These are phyloP conservation scores for Schwanniomyces polymorphus DNA, from an alignment of 805 yeast genomes.

Conservation along the genomic window DNA sequence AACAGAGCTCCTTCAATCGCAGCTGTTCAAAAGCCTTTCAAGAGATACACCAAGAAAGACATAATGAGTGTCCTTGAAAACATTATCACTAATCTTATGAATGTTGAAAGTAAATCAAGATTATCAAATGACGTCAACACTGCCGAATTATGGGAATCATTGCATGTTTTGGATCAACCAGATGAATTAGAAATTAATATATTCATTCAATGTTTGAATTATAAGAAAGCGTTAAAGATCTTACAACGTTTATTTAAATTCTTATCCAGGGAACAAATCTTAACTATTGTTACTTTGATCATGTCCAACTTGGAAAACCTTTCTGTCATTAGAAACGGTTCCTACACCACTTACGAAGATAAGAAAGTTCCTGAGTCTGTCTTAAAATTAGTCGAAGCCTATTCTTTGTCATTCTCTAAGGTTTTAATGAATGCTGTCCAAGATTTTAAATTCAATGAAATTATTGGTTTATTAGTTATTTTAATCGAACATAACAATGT, in stretches of 20 bases:
- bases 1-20: slow-evolving; percentile 29
- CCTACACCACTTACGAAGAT: slow-evolving; percentile 62
- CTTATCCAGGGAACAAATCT: slow-evolving; percentile 70
- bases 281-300: slow-evolving; percentile 73
- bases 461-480: slow-evolving; percentile 71
- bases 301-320: slow-evolving; percentile 79
- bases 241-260: slow-evolving; percentile 88
- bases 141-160: slow-evolving; percentile 67
- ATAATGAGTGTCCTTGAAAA: slow-evolving; percentile 71
- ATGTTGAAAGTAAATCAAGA: slow-evolving; percentile 65
- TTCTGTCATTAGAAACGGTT: slow-evolving; percentile 74
- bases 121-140: slow-evolving; percentile 34
- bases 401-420: slow-evolving; percentile 79
- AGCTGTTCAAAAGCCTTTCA: slow-evolving; percentile 30
- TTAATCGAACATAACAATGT: slow-evolving; percentile 71
- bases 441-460: slow-evolving; percentile 76
- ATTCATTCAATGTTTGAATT: slow-evolving; percentile 77
- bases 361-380: slow-evolving; percentile 55
- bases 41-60: slow-evolving; percentile 40
- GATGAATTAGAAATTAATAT: slow-evolving; percentile 60
- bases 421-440: slow-evolving; percentile 81
- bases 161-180: slow-evolving; percentile 67
- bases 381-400: slow-evolving; percentile 65
- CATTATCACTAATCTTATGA: slow-evolving; percentile 73
- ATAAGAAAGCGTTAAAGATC: slow-evolving; percentile 84